Percentiles rank a stretch among this genome's conserved stretches.
Evolutionary conservation across 495 filamentous ascomycete genomes (phyloP).

Genomic region (Aspergillus sclerotiicarbonarius): DNA sequence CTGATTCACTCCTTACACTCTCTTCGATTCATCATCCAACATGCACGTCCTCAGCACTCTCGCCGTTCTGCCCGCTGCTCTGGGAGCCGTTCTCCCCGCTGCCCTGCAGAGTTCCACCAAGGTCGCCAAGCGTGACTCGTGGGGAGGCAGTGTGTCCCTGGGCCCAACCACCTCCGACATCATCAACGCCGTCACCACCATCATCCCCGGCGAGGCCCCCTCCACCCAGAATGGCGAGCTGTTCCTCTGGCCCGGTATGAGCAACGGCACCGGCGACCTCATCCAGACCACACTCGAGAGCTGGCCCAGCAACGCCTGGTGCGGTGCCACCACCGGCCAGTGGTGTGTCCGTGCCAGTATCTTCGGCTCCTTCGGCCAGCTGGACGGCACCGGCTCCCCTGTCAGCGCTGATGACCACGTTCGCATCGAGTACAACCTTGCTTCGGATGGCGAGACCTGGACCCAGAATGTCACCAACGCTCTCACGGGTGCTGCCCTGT

Average conservation of each 20-base stretch:
- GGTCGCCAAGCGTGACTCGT: constrained; percentile 27
- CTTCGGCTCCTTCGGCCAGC: constrained; percentile 40
- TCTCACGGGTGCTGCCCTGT: constrained; percentile 28
- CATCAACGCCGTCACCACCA: constrained; percentile 40
- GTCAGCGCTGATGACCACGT: constrained; percentile 33
- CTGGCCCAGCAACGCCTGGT: constrained; percentile 35
- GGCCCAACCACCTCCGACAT: constrained; percentile 41
- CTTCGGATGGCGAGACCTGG: constrained; percentile 33
- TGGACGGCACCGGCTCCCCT: constrained; percentile 27
- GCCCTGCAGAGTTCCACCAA: constrained; percentile 1
- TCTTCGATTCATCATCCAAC: not conserved
- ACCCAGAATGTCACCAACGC: constrained; percentile 37
- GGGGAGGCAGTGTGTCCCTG: constrained; percentile 40
- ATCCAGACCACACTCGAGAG: constrained; percentile 39
- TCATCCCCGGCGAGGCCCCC: constrained; percentile 37
- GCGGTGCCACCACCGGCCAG: constrained; percentile 31
- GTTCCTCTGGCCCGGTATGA: constrained; percentile 46
- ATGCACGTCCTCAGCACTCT: constrained; percentile 2
- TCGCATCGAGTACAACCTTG: constrained; percentile 34
- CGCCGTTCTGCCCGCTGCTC: not conserved
- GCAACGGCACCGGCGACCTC: constrained; percentile 44
- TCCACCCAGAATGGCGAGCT: constrained; percentile 35
- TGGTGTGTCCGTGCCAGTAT: constrained; percentile 43
- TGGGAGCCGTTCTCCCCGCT: not conserved
- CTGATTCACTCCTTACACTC: not conserved